phyloP scores from a whole-genome alignment of 192 early-diverging fungal species.

The Entomortierella beljakovae region DNA sequence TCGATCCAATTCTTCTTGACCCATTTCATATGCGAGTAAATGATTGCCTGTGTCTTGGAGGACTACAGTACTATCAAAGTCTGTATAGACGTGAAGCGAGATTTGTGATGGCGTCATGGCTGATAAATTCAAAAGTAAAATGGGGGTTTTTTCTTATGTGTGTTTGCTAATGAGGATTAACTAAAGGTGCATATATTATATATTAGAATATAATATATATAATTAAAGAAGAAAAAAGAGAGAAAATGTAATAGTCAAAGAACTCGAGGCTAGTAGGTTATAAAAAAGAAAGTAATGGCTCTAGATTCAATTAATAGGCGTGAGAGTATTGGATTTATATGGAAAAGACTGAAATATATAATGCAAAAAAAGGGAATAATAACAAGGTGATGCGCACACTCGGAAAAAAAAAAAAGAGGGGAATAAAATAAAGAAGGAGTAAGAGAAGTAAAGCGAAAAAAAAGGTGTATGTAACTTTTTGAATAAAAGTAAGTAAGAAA shows the following conservation, averaged over 20 bases:
- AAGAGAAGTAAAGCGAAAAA: background rate
- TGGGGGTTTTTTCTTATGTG: background rate
- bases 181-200: background rate
- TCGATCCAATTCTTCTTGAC: conserved; percentile 20
- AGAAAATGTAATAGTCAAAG: background rate
- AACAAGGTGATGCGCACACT: background rate
- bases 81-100: conserved; percentile 29
- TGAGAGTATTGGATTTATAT: too few relatives aligned
- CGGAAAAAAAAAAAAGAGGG: background rate
- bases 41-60: conserved; percentile 21
- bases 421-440: background rate
- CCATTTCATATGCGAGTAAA: conserved; percentile 24
- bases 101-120: conserved; percentile 25
- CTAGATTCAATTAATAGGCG: too few relatives aligned
- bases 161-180: background rate
- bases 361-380: background rate
- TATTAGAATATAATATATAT: background rate
- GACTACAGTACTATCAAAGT: conserved; percentile 39
- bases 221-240: background rate
- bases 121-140: too few relatives aligned
- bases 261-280: background rate
- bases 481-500: conserved; percentile 1
- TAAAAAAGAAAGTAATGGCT: background rate
- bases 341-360: background rate
- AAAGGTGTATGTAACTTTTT: background rate